A percentile compares a stretch with the other conserved stretches of the same genome.
Evolutionary conservation across 106 monocot genomes (phyloP).

Genomic region (Iris macrosiphon): DNA sequence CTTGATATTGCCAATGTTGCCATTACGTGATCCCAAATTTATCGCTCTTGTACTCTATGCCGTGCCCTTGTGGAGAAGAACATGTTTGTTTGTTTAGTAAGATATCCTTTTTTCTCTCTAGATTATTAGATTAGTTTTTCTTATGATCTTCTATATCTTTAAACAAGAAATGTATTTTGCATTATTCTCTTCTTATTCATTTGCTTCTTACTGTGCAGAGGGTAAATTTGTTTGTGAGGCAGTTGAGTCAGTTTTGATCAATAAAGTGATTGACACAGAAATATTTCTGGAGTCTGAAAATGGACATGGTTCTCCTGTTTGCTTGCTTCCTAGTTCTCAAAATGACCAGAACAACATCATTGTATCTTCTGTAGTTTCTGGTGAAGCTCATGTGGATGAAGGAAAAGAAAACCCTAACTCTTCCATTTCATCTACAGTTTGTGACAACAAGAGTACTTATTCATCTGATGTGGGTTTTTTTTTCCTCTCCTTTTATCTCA

Average conservation of each 20-base stretch:
- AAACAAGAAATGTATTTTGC: background rate
- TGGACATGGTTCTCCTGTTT: slow-evolving; percentile 38
- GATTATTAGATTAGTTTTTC: background rate
- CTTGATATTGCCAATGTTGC: too few species aligned
- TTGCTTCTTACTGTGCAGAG: slow-evolving; percentile 15
- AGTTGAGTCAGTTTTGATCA: slow-evolving; percentile 22
- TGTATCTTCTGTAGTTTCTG: slow-evolving; percentile 41
- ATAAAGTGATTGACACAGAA: slow-evolving; percentile 34
- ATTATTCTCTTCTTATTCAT: background rate
- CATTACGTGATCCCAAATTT: too few species aligned
- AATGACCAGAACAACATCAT: slow-evolving; percentile 34
- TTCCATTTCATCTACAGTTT: slow-evolving; percentile 40
- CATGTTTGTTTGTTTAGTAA: too few species aligned
- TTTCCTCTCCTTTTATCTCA: background rate
- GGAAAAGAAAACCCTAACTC: slow-evolving; percentile 44
- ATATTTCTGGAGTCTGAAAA: slow-evolving; percentile 41
- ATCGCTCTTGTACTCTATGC: too few species aligned
- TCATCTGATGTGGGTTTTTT: slow-evolving; percentile 58
- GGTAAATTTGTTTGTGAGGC: slow-evolving; percentile 23
- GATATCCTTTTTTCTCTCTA: background rate
- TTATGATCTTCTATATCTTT: background rate
- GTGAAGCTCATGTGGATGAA: slow-evolving; percentile 36
- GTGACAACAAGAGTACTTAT: slow-evolving; percentile 65
- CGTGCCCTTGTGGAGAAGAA: too few species aligned
- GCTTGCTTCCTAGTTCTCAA: slow-evolving; percentile 30